Base-by-base conservation (phyloP, 306 rosid species). In the Crotalaria pallida region DNA sequence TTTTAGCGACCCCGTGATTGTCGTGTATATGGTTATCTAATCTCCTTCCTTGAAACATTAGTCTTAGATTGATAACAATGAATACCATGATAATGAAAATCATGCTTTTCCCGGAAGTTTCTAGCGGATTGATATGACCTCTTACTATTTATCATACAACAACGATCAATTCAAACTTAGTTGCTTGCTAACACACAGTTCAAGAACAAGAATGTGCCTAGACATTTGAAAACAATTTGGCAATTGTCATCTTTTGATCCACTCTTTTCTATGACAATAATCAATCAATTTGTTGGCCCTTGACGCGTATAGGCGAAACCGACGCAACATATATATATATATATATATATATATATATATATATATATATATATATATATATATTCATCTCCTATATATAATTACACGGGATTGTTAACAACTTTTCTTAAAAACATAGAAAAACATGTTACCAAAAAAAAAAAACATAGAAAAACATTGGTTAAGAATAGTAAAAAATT, bases 201-300 rank as follows among this genome's bases (percentile, higher is more conserved):
- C 15, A 65, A 65, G 41, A 62, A 55, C 72, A 63, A 44, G 61
- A 45, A 64, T 71, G 81, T 71, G 81, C 36, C 49, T 64, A 55
- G 56, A 70, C 77, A 9, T 70, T 63, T 33, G 77, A 64, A 71
- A 44, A 17, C 48, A 24, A 7, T 12, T 31, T 48, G 23, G 29
- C 22, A 34, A 71, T 57, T 72, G 38, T 65, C 44, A 6, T 65
- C 5, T 65, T 58, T 65, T 34, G 58, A 47, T 57, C 15, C 44
- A 48, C 72, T 68, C 58, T 72, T 38, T 48, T 58, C 59, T 19
- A 72, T 7, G 2, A 38, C 3, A 6, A 55, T 69, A 57, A 58
- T 51, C 56, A 52, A 65, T 71, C 38, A 33, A 56, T 31, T 5
- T 43, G 62, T 11, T 49, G 68, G 21, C 43, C 59, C 58, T 48